These are phyloP conservation scores for Boletus sp. DNA, from an alignment of 1,284 basidiomycete species.

Conservation along the genomic window DNA sequence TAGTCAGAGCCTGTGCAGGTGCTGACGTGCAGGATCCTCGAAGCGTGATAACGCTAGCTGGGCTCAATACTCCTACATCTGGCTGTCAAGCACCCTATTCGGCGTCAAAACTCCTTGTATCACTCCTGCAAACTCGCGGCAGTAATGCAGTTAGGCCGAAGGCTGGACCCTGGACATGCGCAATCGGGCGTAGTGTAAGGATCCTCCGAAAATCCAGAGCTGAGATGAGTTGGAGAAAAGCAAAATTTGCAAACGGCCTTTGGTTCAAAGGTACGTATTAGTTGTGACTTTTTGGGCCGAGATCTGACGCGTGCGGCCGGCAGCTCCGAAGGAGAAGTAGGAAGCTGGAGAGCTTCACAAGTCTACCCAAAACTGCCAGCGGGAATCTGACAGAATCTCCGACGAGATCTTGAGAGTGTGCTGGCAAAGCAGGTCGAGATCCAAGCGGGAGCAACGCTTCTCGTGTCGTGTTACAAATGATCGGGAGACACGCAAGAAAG, in stretches of 20 bases:
- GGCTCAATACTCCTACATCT: too few relatives aligned
- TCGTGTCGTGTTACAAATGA: not conserved
- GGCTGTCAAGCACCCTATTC: not conserved
- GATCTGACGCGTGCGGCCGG: not conserved
- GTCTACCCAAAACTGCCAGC: too few relatives aligned
- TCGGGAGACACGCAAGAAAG: not conserved
- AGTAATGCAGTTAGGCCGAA: not conserved
- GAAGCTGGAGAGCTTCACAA: not conserved
- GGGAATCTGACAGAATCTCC: conserved; percentile 3
- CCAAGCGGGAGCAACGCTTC: not conserved
- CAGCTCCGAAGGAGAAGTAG: not conserved
- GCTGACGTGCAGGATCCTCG: not conserved
- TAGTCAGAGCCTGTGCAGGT: not conserved
- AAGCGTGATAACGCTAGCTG: not conserved
- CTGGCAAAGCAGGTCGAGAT: not conserved
- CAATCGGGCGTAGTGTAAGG: not conserved
- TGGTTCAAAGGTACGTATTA: too few relatives aligned
- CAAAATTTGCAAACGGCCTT: not conserved
- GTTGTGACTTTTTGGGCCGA: too few relatives aligned
- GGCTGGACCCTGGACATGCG: not conserved
- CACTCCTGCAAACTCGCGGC: not conserved
- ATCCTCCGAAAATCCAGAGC: not conserved
- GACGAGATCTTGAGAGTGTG: not conserved
- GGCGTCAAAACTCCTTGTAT: not conserved
- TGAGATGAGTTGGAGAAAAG: not conserved